Conservation (phyloP, 176 grass and related monocot genomes). For the Panicum miliaceum region DNA sequence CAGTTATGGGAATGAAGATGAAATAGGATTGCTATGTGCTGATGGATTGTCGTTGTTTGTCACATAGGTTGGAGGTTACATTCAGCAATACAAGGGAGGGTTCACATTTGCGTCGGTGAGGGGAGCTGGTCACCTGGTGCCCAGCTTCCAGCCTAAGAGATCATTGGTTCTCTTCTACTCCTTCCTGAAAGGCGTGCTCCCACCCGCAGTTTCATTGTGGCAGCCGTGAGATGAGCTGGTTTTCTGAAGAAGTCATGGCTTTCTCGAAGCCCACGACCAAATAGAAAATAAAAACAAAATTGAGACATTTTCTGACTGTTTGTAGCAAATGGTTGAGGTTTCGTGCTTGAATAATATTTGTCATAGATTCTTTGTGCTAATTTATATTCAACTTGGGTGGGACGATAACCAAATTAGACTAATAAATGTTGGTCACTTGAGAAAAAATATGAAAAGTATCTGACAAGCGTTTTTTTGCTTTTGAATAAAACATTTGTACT, state of each 20-base stretch:
- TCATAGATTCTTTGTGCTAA: too few relatives aligned
- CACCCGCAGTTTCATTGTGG: constrained; percentile 31
- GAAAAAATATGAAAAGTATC: too few relatives aligned
- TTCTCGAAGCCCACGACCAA: neutral
- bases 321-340: too few relatives aligned
- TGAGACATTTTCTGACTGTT: too few relatives aligned
- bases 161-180: constrained; percentile 42
- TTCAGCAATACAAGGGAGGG: constrained; percentile 39
- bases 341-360: too few relatives aligned
- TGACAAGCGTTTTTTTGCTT: too few relatives aligned
- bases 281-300: neutral
- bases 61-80: constrained; percentile 46
- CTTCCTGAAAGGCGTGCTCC: constrained; percentile 49
- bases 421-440: too few relatives aligned
- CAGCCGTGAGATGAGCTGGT: neutral
- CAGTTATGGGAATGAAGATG: neutral
- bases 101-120: constrained; percentile 51
- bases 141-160: constrained; percentile 47
- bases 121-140: constrained; percentile 49
- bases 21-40: neutral
- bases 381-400: too few relatives aligned
- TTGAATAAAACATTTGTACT: too few relatives aligned
- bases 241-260: neutral
- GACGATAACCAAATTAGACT: too few relatives aligned
- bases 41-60: neutral